These are phyloP conservation scores for Venturia carpophila DNA, from an alignment of 2,329 filamentous ascomycete species.

Conservation along the genomic window DNA sequence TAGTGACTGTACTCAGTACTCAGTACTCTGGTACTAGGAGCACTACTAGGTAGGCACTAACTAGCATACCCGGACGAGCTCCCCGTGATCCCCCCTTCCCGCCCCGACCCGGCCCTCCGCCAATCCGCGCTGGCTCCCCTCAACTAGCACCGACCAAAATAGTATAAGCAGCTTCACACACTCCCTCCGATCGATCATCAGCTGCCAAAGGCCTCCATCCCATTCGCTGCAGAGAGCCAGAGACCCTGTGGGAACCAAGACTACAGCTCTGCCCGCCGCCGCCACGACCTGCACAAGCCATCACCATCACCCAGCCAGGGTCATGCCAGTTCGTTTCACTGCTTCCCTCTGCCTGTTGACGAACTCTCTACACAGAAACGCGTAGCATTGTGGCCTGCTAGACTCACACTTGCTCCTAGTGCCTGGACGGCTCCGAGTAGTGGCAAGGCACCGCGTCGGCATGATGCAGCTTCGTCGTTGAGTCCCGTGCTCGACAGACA, in stretches of 20 bases:
- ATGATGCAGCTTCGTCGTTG: neutral
- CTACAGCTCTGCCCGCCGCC: neutral
- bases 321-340: neutral
- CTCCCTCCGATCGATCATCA: neutral
- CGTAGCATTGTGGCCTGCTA: neutral
- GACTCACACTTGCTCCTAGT: neutral
- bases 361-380: neutral
- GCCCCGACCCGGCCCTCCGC: neutral
- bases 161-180: no score
- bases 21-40: no score
- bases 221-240: neutral
- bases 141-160: no score
- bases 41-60: no score
- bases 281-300: neutral
- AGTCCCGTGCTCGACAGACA: neutral
- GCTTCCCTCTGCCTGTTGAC: neutral
- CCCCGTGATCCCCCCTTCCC: no score
- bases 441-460: neutral
- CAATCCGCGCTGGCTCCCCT: neutral
- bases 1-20: no score
- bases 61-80: no score
- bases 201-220: neutral
- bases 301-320: neutral
- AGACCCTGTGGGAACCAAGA: neutral
- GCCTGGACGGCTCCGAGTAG: neutral